Evolutionary conservation across 2,329 filamentous ascomycete species (phyloP).

Genomic region (Aspergillus texensis): DNA sequence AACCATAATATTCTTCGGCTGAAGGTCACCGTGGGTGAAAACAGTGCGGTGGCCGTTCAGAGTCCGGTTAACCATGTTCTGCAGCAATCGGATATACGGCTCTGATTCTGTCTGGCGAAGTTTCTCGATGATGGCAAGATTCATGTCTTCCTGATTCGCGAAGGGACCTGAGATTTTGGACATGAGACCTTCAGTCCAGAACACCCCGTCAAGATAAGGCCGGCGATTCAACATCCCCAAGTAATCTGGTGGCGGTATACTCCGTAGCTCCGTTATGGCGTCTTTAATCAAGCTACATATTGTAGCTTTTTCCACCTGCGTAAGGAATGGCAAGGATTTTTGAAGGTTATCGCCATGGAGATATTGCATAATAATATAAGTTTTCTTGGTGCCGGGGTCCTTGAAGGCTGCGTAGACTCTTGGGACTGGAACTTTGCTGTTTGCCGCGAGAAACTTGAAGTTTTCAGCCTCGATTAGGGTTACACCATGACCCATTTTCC

Average conservation of each 20-base stretch:
- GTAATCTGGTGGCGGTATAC: constrained; percentile 17
- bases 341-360: not conserved
- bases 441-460: not conserved
- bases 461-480: not conserved
- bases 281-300: not conserved
- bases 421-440: not conserved
- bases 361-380: not conserved
- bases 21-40: constrained; percentile 23
- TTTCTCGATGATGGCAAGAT: not conserved
- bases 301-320: not conserved
- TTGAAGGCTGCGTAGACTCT: not conserved
- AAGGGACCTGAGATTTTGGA: constrained; percentile 12
- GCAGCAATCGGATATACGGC: not conserved
- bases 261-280: constrained; percentile 15
- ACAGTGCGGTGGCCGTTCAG: constrained; percentile 18
- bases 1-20: constrained; percentile 5
- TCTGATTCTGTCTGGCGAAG: not conserved
- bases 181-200: constrained; percentile 16
- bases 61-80: constrained; percentile 13
- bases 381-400: not conserved
- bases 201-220: constrained; percentile 21
- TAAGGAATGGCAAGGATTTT: not conserved
- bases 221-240: constrained; percentile 18
- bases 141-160: not conserved
- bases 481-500: not conserved